Base-by-base conservation (phyloP, 176 grass and related monocot species). In the Zoysia japonica region DNA sequence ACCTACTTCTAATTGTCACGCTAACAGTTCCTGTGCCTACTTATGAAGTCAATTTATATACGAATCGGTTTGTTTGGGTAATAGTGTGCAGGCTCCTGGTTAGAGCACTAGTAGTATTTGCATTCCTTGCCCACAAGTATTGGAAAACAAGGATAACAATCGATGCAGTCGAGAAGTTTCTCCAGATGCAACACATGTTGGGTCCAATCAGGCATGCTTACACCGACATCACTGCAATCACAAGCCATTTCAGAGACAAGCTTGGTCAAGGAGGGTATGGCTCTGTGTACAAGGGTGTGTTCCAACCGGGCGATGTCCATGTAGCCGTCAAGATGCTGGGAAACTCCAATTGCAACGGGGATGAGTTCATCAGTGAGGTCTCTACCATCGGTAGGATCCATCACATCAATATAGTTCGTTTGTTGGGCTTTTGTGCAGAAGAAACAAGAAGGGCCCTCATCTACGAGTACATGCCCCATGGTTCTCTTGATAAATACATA, bases 171-270 rank as follows among this genome's bases (percentile, higher is more conserved):
- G 28, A 28, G 28, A 28, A 28, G 28, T 28, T 28, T 28, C 28
- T 28, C 28, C 52, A 11, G 1, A 63, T 70, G 49, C 91, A 93
- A 11, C 49, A 71, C 61, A 42, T 16, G 6, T 45, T 89, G 1
- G 67, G 70, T 5, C 87, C 87, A 0, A 53, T 1, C 1, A 86
- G 91, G n/a, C 89, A 85, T 5, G 68, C 81, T 4, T 93, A 89
- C 78, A 89, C 66, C 0, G 84, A 93, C 11, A 78, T 93, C 67
- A 28, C 28, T 28, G 28, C 28, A 28, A 28, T 28, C 28, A 28
- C 28, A 28, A 28, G 28, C 28, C 28, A 28, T 28, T 28, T 28
- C 28, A 28, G 28, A 28, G 28, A 28, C 28, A 28, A 28, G 28
- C 28, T 28, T 28, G 28, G 28, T 28, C 28, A 28, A 28, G 28